Evolutionary conservation across 192 early-diverging fungal species (phyloP), one percentile per base, ranked within the genome.

Genomic region (Chytriomyces sp.): DNA sequence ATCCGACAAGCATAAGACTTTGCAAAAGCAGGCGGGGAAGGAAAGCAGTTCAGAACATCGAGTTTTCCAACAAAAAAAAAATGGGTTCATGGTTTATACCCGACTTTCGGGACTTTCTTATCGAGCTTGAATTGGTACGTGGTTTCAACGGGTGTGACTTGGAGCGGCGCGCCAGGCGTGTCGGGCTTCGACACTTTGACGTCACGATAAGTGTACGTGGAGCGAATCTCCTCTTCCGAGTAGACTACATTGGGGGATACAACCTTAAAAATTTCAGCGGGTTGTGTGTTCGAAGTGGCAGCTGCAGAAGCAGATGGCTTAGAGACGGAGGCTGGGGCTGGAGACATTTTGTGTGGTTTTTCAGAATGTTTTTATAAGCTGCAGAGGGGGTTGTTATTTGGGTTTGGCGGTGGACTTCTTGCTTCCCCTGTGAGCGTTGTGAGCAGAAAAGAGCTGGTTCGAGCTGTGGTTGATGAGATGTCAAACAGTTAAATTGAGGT

Each of bases 1-100:
- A 97, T 45, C 97, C 97, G 79, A 99, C 96, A 83, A 99, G 92
- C 97, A 99, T 98, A 61, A 99, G 86, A 76, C 95, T 94, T 82
- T 26, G 6, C 20, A n/a, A n/a, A 69, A 20, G 47, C 16, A 48
- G 48, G 5, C 59, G 44, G 47, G 67, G 3, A 26, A 61, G 20
- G 28, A 69, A 16, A 20, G 35, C 35, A 66, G 64, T 50, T 69
- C n/a, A 24, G 44, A 18, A 20, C 57, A 26, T 60, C 28, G 11
- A 26, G 11, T 57, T 57, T 65, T 35, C 23, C 64, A 65, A 65
- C 16, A 20, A 65, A 16, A 26, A 64, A 64, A 61, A 59, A 8
- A 48, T 9, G 46, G 11, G 26, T 49, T 20, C 23, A 65, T 16
- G 45, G 69, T 48, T 86, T 85, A 69, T 89, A 93, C 92, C 92